Evolutionary conservation across 805 yeast species (phyloP).

Genomic region (Metschnikowia santaceciliae): DNA sequence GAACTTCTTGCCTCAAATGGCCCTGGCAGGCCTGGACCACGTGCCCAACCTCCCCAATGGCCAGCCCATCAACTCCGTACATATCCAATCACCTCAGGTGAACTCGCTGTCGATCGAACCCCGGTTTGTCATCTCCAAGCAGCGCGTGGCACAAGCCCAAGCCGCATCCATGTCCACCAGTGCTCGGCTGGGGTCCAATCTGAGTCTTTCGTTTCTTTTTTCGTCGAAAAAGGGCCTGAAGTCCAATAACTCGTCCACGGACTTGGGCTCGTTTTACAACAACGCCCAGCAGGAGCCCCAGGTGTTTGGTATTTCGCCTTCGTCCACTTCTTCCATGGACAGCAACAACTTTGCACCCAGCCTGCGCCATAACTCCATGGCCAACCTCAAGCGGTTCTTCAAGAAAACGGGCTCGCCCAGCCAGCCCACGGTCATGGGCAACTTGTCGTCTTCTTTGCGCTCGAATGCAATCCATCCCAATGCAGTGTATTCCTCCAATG

Average conservation of each 20-base stretch:
- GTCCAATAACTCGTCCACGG: slow-evolving; percentile 32
- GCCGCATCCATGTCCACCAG: slow-evolving; percentile 31
- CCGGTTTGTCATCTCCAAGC: slow-evolving; percentile 78
- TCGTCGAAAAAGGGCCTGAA: slow-evolving; percentile 34
- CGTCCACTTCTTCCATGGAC: slow-evolving; percentile 35
- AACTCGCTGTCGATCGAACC: slow-evolving; percentile 66
- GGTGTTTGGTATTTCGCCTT: slow-evolving; percentile 26
- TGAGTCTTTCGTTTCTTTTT: slow-evolving; percentile 50
- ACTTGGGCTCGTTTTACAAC: slow-evolving; percentile 40
- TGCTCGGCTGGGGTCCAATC: slow-evolving; percentile 40
- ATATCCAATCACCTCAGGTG: slow-evolving; percentile 69
- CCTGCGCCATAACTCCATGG: slow-evolving; percentile 73
- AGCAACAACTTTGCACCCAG: slow-evolving; percentile 18
- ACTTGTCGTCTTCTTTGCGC: slow-evolving; percentile 24
- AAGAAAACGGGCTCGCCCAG: slow-evolving; percentile 37
- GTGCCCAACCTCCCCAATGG: slow-evolving; percentile 54
- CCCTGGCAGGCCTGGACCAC: slow-evolving; percentile 23
- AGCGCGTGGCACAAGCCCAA: slow-evolving; percentile 52
- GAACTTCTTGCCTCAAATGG: slow-evolving; percentile 10
- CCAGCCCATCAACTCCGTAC: slow-evolving; percentile 56
- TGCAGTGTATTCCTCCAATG: slow-evolving; percentile 10
- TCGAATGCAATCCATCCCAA: slow-evolving; percentile 10
- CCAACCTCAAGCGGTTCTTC: slow-evolving; percentile 70
- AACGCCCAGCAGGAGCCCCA: slow-evolving; percentile 20
- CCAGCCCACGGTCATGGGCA: slow-evolving; percentile 18